phyloP scores from a whole-genome alignment of 805 yeast genomes.

The Kodamaea fukazawae region DNA sequence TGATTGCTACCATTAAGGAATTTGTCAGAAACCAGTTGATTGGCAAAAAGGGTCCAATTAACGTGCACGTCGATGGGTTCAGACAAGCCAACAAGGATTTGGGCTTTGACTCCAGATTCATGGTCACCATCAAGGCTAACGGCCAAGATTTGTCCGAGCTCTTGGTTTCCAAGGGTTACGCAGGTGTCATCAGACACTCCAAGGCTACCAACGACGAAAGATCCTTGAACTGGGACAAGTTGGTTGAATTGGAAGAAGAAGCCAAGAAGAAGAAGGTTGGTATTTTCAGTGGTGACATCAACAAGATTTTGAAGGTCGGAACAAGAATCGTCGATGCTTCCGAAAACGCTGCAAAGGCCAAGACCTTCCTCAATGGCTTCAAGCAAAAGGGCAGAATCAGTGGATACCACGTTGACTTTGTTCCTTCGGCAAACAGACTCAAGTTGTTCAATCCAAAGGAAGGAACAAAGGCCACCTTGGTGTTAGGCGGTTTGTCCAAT shows the following conservation, averaged over 20 bases:
- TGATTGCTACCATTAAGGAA: conserved; percentile 68
- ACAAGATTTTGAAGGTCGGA: conserved; percentile 50
- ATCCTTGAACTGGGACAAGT: conserved; percentile 73
- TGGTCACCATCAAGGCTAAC: conserved; percentile 57
- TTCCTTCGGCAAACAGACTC: conserved; percentile 65
- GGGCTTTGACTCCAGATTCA: conserved; percentile 60
- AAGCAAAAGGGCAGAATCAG: conserved; percentile 61
- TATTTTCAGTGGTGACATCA: conserved; percentile 47
- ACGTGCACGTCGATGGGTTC: conserved; percentile 58
- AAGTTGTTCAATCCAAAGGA: conserved; percentile 69
- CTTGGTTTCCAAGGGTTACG: conserved; percentile 65
- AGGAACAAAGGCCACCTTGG: conserved; percentile 63
- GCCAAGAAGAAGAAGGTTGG: conserved; percentile 61
- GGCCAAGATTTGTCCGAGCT: conserved; percentile 59
- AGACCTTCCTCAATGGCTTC: conserved; percentile 68
- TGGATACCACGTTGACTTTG: conserved; percentile 67
- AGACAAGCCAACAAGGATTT: conserved; percentile 56
- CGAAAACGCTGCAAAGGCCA: conserved; percentile 68
- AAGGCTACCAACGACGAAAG: conserved; percentile 66
- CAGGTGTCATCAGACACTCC: conserved; percentile 74
- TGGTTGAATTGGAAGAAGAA: conserved; percentile 64
- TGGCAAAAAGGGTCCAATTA: conserved; percentile 59
- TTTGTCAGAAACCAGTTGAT: conserved; percentile 64
- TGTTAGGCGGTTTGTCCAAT: conserved; percentile 69
- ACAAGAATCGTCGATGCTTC: conserved; percentile 77